Evolutionary conservation across 2,329 filamentous ascomycete genomes (phyloP), one percentile per base, ranked within the genome.

Genomic region (Diplodia scrobiculata): DNA sequence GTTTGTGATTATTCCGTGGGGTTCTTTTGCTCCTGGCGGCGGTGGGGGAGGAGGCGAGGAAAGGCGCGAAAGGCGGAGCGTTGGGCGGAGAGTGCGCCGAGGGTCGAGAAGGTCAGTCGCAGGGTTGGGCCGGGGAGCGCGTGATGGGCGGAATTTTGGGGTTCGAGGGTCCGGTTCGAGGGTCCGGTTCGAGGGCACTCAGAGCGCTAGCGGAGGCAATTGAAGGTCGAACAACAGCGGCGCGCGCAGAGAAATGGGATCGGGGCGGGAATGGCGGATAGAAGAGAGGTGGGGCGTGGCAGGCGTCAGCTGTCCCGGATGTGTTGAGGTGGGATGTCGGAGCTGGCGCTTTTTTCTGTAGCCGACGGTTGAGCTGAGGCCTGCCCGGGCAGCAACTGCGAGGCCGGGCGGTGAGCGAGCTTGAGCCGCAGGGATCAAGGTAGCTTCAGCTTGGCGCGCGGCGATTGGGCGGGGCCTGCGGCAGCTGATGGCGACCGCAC

Each of bases 241-340:
- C 1, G 13, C 17, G 58, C 3, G 27, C 5, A 13, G 5, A 14
- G n/a, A 11, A n/a, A 17, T 27, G 27, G 19, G 25, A 29, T 27
- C 17, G 38, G n/a, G 5, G 36, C 19, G 27, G 19, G n/a, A 36
- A 32, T 13, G 25, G 34, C 9, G 25, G 4, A 17, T 10, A 1
- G 21, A 27, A 13, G 21, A n/a, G 54, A 17, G 41, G 38, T 17
- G 25, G 55, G 34, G 38, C 9, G 38, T 29, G 17, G 29, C 25
- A 17, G 38, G 41, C 36, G 21, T 60, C 25, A 45, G 11, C 17
- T 19, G 58, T 29, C 45, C 17, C 25, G 45, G 58, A 50, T 62
- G 58, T 60, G 58, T 62, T 62, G 58, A 62, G 58, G 58, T 62
- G 58, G 58, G 58, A 50, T 62, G 58, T 60, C 58, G 58, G 58